A percentile compares a stretch with the other conserved stretches of the same genome.
Evolutionary conservation across 768 basidiomycete species (phyloP).

Genomic region (Podaxis sp.): DNA sequence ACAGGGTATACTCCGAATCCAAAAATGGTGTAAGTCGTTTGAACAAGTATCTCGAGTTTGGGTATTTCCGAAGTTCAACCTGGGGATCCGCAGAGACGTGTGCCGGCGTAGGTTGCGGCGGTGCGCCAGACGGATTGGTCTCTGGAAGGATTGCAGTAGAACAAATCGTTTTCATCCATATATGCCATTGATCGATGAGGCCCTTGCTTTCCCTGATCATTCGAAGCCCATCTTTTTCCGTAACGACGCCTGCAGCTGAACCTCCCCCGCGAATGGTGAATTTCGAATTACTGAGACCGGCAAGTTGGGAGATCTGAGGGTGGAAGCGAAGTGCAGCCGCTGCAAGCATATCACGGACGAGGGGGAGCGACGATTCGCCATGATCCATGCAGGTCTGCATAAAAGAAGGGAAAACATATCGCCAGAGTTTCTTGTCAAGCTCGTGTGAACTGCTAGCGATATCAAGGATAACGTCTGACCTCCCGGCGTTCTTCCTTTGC

Average conservation of each 20-base stretch:
- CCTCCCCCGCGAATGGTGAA: constrained; percentile 39
- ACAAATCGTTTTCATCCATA: constrained; percentile 84
- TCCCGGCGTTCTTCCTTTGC: constrained; percentile 61
- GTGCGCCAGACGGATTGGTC: constrained; percentile 62
- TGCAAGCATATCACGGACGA: constrained; percentile 64
- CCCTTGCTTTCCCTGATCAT: constrained; percentile 54
- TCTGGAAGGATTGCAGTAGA: constrained; percentile 74
- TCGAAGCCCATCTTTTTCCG: constrained; percentile 53
- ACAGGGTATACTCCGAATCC: constrained; percentile 78
- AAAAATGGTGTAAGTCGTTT: constrained; percentile 84
- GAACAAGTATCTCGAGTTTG: constrained; percentile 81
- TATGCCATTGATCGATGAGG: constrained; percentile 74
- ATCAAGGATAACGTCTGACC: constrained; percentile 56
- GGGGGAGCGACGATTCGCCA: constrained; percentile 39
- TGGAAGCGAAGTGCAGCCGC: constrained; percentile 72
- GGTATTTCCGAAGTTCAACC: constrained; percentile 78
- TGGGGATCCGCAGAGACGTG: constrained; percentile 43
- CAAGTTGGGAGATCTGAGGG: constrained; percentile 66
- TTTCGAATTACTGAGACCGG: constrained; percentile 56
- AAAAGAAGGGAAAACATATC: constrained; percentile 66
- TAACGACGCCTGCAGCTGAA: constrained; percentile 39
- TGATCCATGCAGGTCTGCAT: constrained; percentile 55
- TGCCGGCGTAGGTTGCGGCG: constrained; percentile 35
- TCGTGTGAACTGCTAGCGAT: constrained; percentile 71
- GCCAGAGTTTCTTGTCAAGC: constrained; percentile 72